Evolutionary conservation across 1,284 basidiomycete species (phyloP).

Genomic region (Cryptococcus hybrid): DNA sequence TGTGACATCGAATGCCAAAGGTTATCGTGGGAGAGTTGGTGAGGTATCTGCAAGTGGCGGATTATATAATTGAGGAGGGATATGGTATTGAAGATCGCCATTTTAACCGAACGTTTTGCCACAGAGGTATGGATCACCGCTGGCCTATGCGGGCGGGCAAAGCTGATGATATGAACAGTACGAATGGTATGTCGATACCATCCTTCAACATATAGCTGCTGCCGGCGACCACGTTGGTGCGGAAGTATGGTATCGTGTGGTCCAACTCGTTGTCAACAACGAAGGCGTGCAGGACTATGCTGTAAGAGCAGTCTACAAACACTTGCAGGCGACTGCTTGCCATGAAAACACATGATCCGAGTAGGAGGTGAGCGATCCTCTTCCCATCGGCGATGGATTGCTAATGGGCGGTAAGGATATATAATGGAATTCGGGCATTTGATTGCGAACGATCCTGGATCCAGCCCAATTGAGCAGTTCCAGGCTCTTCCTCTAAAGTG

Average conservation of each 20-base stretch:
- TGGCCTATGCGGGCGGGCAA: neutral
- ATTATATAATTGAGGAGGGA: slow-evolving; percentile 95
- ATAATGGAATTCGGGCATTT: slow-evolving; percentile 83
- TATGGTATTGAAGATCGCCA: slow-evolving; percentile 98
- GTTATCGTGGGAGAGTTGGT: slow-evolving; percentile 92
- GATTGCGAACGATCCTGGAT: slow-evolving; percentile 90
- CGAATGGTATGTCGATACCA: slow-evolving; percentile 96
- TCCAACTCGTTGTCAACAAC: slow-evolving; percentile 98
- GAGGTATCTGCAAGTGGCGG: slow-evolving; percentile 87
- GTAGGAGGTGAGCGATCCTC: slow-evolving; percentile 67
- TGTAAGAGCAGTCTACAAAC: slow-evolving; percentile 87
- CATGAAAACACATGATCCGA: slow-evolving; percentile 98
- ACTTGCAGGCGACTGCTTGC: slow-evolving; percentile 81
- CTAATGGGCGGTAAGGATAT: neutral
- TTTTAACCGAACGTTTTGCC: slow-evolving; percentile 96
- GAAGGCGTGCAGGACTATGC: slow-evolving; percentile 96
- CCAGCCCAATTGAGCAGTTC: slow-evolving; percentile 94
- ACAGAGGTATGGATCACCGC: slow-evolving; percentile 57
- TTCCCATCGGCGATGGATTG: neutral
- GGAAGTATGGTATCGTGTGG: slow-evolving; percentile 98
- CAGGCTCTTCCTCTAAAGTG: slow-evolving; percentile 87
- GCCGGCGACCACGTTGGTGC: slow-evolving; percentile 98
- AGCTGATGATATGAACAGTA: slow-evolving; percentile 51
- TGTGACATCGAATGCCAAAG: slow-evolving; percentile 80
- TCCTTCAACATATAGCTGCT: slow-evolving; percentile 89